Base-by-base conservation (phyloP, 768 basidiomycete genomes). In the Roridomyces roridus region DNA sequence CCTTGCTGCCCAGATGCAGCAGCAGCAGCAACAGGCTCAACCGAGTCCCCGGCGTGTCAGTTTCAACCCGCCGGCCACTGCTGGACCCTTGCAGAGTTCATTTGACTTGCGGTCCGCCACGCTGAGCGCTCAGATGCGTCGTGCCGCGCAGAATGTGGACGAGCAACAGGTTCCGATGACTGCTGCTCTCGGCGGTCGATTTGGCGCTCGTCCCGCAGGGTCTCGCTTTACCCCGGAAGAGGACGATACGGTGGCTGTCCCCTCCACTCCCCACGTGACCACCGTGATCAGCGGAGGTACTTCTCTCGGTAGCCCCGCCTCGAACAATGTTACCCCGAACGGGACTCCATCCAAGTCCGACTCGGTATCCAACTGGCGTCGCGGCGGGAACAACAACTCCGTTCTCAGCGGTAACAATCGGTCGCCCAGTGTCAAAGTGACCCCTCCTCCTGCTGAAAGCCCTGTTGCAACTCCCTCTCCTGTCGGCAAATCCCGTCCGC, bases 91-190 rank as follows among this genome's bases (percentile, higher is more conserved):
- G 47, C 80, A 75, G 52, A 79, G 78, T 47, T 75, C 83, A 0
- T 92, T 92, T 68, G 90, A 91, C 70, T 68, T 87, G 25, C 82
- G 84, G 52, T 75, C 86, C 49, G 78, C 79, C 39, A 72, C 84
- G 28, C 67, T 82, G 55, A 83, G 76, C 62, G 80, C 80, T 5
- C 84, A 88, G 65, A 74, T 81, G 66, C 89, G 91, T 60, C 87
- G 89, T 60, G 80, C 83, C 51, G 85, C 77, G 63, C 90, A 90
- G 68, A 84, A 51, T 34, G 46, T 68, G 29, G 84, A 86, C 42
- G 87, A 88, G 39, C 83, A 84, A 56, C n/a, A n/a, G n/a, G 78
- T 86, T 46, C 91, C 91, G 40, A 91, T 92, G 92, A 89, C 91
- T 25, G 91, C 92, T 43, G 80, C 86, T 37, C 77, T 92, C 31